Evolutionary conservation across 73 alveolate genomes (phyloP).

Genomic region (Blepharisma japonicum): DNA sequence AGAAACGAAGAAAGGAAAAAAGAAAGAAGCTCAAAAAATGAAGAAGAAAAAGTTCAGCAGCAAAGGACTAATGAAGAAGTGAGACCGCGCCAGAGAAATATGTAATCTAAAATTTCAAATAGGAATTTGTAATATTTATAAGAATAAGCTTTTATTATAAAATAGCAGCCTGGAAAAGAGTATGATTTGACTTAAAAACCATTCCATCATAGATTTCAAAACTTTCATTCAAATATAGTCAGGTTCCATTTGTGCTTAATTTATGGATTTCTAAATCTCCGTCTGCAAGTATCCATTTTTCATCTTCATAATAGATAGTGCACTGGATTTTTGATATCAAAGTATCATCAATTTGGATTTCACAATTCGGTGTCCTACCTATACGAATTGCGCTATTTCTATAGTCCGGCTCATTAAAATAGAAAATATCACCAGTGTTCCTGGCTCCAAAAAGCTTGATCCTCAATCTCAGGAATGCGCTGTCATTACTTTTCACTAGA

Average conservation of each 20-base stretch:
- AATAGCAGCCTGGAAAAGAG: slow-evolving; percentile 53
- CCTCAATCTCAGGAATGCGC: slow-evolving; percentile 31
- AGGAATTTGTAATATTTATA: too few species aligned
- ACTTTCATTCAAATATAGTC: slow-evolving; percentile 83
- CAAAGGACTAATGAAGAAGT: too few species aligned
- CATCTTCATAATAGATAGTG: slow-evolving; percentile 33
- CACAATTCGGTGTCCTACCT: slow-evolving; percentile 76
- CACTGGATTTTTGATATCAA: slow-evolving; percentile 72
- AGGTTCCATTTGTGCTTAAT: slow-evolving; percentile 82
- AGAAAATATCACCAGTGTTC: slow-evolving; percentile 32
- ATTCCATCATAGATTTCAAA: slow-evolving; percentile 59
- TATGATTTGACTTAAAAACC: slow-evolving; percentile 81
- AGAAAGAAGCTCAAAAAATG: too few species aligned
- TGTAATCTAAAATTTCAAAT: too few species aligned
- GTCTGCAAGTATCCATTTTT: slow-evolving; percentile 66
- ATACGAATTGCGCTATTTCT: slow-evolving; percentile 15
- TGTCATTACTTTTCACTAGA: slow-evolving; percentile 46
- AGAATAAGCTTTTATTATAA: too few species aligned
- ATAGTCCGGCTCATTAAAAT: slow-evolving; percentile 32
- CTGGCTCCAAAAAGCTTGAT: slow-evolving; percentile 40
- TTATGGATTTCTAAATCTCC: slow-evolving; percentile 59
- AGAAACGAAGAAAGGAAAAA: too few species aligned
- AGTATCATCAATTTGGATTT: slow-evolving; percentile 73
- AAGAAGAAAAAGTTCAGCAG: too few species aligned
- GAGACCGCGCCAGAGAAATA: too few species aligned